Base-by-base conservation (phyloP, 2,329 filamentous ascomycete genomes). In the Podosphaera xanthii region DNA sequence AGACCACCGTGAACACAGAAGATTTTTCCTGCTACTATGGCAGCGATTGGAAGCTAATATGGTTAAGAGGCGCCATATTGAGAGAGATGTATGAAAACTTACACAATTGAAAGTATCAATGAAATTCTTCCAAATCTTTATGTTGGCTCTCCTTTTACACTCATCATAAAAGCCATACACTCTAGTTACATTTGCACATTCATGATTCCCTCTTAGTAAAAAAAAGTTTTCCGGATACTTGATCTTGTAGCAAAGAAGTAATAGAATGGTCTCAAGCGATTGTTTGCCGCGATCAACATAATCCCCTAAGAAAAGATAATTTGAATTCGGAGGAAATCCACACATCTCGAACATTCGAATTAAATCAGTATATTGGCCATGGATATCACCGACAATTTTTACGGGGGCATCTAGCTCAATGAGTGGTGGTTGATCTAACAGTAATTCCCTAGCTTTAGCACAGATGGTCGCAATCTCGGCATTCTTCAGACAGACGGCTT, bases 221-320 rank as follows among this genome's bases (percentile, higher is more conserved):
- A 98, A 98, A 77, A 98, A 97, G 77, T 98, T 98, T 76, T 98
- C 92, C 56, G 92, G 92, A 72, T 95, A 97, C 77, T 97, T 97
- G 70, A 97, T 80, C 76, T 97, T 97, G 76, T 96, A 97, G 76
- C 89, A 95, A 62, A 97, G 77, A 49, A 97, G 76, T 50, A 97
- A 78, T 4, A 95, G 77, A 63, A 97, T 97, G 0, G 91, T 97
- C 73, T 97, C 91, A 61, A 97, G 76, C 49, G 87, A 94, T 71
- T 96, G 89, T 75, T 97, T 97, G 66, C 91, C 91, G 59, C 91
- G 83, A 70, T 97, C 91, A 67, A 97, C 91, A 69, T 97, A 97
- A 71, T 97, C 91, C 58, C 91, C 91, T 3, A 97, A 76, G 72
- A 96, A 97, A 57, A 97, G 78, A 69, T 88, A 97, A 74, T 97